Evolutionary conservation across 2,329 filamentous ascomycete genomes (phyloP), one percentile per base, ranked within the genome.

Genomic region (Xylaria arbuscula): DNA sequence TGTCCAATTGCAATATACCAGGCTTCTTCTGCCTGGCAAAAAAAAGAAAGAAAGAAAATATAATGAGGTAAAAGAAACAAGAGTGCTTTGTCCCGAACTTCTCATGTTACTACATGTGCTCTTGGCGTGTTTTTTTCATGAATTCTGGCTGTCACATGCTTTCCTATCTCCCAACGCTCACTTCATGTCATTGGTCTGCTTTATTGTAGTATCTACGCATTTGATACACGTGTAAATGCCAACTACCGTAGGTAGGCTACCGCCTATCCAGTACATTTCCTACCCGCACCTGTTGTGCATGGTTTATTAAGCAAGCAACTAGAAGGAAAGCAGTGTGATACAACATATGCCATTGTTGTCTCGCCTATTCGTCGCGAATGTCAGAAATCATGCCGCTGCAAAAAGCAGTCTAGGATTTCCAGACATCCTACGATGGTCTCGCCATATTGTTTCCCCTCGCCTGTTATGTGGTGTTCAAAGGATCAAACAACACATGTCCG

Each of bases 241-340:
- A 11, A 36, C 51, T 28, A 5, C 28, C 28, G 10, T 32, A 53
- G 50, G 13, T 32, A 53, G 13, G 11, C 28, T 8, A 22, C 28
- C 28, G 28, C 17, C 24, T 53, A 53, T 19, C 51, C 38, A 38
- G 17, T 38, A 38, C 32, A 38, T 28, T 28, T 19, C 22, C n/a
- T 11, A 24, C 19, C 19, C 22, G 45, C 19, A 11, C 45, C 22
- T 22, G 45, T 11, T 22, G 45, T 24, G 11, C 40, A 28, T 48
- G 48, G 13, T n/a, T 47, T 28, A 11, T 32, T 28, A 9, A 10
- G 47, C 36, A 53, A 54, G 28, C 40, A 56, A 48, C 8, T n/a
- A 45, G 13, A 51, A 55, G 24, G 19, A 62, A 62, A 59, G 19
- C 54, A 54, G 58, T 11, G 45, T 19, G 9, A 48, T 24, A 48